Percentiles rank a stretch among this genome's conserved stretches.
phyloP scores from a whole-genome alignment of 2,329 filamentous ascomycete genomes.

The Ciborinia camelliae region DNA sequence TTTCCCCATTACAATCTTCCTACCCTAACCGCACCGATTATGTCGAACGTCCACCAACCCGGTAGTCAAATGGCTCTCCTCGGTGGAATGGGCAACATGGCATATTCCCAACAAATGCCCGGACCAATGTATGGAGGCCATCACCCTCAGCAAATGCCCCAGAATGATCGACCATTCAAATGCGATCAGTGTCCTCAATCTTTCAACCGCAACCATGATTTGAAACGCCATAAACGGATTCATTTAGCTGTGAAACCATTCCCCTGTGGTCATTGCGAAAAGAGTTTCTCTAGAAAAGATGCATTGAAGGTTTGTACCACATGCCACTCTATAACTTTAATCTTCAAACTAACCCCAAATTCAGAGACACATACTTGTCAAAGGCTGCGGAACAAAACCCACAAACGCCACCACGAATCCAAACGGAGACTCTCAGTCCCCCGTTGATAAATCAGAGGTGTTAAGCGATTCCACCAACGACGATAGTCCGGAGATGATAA shows the following conservation, averaged over 20 bases:
- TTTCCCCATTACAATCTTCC: conserved; percentile 54
- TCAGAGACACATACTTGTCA: conserved; percentile 65
- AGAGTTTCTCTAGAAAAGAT: conserved; percentile 95
- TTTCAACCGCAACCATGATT: conserved; percentile 93
- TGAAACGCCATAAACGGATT: conserved; percentile 94
- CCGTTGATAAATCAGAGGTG: conserved; percentile 34
- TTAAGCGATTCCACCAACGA: conserved; percentile 36
- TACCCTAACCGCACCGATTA: conserved; percentile 62
- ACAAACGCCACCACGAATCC: conserved; percentile 24
- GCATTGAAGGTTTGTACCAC: conserved; percentile 77
- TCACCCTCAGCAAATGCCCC: conserved; percentile 48
- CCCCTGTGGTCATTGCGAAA: conserved; percentile 86
- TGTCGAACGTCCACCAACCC: conserved; percentile 76
- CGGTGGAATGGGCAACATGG: conserved; percentile 42
- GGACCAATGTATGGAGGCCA: conserved; percentile 58
- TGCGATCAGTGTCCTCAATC: conserved; percentile 90
- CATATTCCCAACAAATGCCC: conserved; percentile 51
- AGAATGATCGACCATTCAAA: conserved; percentile 85
- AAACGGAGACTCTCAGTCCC: conserved; percentile 32
- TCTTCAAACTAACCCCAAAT: conserved; percentile 32
- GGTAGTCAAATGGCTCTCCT: conserved; percentile 69
- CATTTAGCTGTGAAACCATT: conserved; percentile 95
- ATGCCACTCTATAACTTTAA: conserved; percentile 23
- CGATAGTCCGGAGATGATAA: conserved; percentile 30
- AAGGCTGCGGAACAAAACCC: conserved; percentile 57